Evolutionary conservation across 805 yeast genomes (phyloP).

Genomic region (Teunomyces cretensis): DNA sequence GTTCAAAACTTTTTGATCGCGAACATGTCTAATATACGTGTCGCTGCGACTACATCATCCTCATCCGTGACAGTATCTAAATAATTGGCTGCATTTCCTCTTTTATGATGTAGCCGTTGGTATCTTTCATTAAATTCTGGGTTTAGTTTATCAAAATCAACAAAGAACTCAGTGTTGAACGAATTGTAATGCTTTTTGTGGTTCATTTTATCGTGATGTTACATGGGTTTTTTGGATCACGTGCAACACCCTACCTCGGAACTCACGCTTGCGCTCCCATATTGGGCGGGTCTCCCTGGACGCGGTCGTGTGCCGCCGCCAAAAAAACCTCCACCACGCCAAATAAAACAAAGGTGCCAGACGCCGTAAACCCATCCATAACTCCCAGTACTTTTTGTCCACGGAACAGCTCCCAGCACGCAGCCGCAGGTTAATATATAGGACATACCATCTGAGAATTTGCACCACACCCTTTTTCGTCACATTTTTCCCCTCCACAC

Average conservation of each 20-base stretch:
- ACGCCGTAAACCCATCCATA: not conserved
- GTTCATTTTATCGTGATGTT: conserved; percentile 53
- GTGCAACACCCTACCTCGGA: not conserved
- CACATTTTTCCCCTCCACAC: too few species aligned
- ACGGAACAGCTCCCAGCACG: not conserved
- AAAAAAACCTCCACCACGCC: conserved; percentile 2
- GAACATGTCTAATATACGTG: conserved; percentile 4
- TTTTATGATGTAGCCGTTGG: not conserved
- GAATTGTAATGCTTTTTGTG: conserved; percentile 68
- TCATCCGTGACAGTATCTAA: conserved; percentile 10
- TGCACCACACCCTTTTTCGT: not conserved
- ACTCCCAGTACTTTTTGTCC: too few species aligned
- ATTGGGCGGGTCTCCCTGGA: not conserved
- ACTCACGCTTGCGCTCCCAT: not conserved
- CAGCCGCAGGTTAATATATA: not conserved
- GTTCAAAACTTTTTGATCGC: conserved; percentile 11
- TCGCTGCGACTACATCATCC: conserved; percentile 1
- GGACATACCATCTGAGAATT: not conserved
- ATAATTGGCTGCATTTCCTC: conserved; percentile 3
- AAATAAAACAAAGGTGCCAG: not conserved
- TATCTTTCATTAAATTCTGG: conserved; percentile 14
- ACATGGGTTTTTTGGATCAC: too few species aligned
- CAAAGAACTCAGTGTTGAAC: conserved; percentile 65
- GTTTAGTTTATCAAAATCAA: conserved; percentile 47
- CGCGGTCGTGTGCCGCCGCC: not conserved